Evolutionary conservation across 352 stramenopile genomes (phyloP).

Genomic region (Phytophthora constricta): DNA sequence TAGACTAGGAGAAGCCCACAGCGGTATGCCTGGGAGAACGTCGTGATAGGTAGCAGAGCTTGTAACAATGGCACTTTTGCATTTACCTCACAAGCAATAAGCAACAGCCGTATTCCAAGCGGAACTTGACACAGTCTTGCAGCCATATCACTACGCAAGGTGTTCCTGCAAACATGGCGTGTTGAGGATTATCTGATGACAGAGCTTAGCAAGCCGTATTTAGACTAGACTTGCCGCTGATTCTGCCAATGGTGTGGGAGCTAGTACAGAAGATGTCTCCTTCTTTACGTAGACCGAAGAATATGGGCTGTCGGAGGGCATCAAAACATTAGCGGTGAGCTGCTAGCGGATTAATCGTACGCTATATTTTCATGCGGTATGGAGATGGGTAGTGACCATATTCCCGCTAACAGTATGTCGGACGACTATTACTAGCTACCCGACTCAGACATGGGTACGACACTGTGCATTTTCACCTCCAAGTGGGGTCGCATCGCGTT

Average conservation of each 20-base stretch:
- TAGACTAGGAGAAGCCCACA: no score
- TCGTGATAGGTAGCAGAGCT: no score
- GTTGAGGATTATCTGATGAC: neutral
- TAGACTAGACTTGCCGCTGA: neutral
- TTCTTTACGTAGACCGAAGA: neutral
- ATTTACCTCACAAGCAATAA: no score
- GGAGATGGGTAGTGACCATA: neutral
- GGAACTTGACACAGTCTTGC: no score
- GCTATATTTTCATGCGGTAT: neutral
- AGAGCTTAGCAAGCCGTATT: neutral
- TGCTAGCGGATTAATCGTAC: neutral
- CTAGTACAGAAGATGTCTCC: neutral
- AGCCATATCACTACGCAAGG: neutral
- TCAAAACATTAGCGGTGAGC: neutral
- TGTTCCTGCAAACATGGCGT: neutral
- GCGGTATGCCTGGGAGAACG: no score
- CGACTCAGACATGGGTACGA: neutral
- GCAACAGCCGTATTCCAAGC: no score
- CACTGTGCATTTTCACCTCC: neutral
- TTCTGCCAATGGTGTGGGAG: neutral
- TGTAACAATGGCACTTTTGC: no score
- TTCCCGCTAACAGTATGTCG: neutral
- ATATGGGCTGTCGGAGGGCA: neutral
- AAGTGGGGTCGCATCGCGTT: neutral
- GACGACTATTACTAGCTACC: neutral